Evolutionary conservation across 2,329 filamentous ascomycete genomes (phyloP).

Genomic region (Fusarium sp.): DNA sequence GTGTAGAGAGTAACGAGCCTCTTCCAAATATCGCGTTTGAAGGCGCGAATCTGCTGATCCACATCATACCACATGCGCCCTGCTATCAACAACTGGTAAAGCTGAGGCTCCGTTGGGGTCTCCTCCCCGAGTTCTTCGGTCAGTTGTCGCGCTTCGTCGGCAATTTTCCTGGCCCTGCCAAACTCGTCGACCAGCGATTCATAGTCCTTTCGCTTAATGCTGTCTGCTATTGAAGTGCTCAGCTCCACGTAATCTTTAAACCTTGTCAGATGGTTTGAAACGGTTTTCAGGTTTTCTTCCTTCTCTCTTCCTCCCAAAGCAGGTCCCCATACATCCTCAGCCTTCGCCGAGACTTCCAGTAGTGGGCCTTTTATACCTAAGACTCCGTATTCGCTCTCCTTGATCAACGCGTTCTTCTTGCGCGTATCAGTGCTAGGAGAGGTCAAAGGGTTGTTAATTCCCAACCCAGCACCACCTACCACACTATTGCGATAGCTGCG

Average conservation of each 20-base stretch:
- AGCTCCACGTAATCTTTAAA: slow-evolving; percentile 87
- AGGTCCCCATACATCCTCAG: slow-evolving; percentile 97
- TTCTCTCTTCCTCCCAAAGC: slow-evolving; percentile 91
- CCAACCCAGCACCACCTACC: slow-evolving; percentile 53
- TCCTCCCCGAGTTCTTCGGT: slow-evolving; percentile 68
- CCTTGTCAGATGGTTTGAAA: slow-evolving; percentile 80
- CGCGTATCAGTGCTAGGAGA: slow-evolving; percentile 65
- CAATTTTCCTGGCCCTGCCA: slow-evolving; percentile 82
- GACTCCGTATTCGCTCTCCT: slow-evolving; percentile 93
- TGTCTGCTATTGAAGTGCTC: slow-evolving; percentile 80
- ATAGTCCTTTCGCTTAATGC: slow-evolving; percentile 92
- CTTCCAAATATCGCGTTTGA: slow-evolving; percentile 93
- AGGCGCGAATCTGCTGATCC: slow-evolving; percentile 84
- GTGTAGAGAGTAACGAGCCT: slow-evolving; percentile 78
- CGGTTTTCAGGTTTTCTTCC: slow-evolving; percentile 85
- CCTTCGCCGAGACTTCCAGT: slow-evolving; percentile 90
- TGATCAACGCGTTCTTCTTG: slow-evolving; percentile 90
- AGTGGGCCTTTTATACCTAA: slow-evolving; percentile 89
- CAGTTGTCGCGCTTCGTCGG: slow-evolving; percentile 80
- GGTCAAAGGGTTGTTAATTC: slow-evolving; percentile 55
- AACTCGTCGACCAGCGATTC: slow-evolving; percentile 90
- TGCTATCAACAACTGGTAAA: slow-evolving; percentile 88
- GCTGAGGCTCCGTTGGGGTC: slow-evolving; percentile 79
- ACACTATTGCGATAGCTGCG: slow-evolving; percentile 72
- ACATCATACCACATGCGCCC: slow-evolving; percentile 97